These are phyloP conservation scores for Mycena vitilis DNA, from an alignment of 768 basidiomycete genomes.

Conservation along the genomic window DNA sequence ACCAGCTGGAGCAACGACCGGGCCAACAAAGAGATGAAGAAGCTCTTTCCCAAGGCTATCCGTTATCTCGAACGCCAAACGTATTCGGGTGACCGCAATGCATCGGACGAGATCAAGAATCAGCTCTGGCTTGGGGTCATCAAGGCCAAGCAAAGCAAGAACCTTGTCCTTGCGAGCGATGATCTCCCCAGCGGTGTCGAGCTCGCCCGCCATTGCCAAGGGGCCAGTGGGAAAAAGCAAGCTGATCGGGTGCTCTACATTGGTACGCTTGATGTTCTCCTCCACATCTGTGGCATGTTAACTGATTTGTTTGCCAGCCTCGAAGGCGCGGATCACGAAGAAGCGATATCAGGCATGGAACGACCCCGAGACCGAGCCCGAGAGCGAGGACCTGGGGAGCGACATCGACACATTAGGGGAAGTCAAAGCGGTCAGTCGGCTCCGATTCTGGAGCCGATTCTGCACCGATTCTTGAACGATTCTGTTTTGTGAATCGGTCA, in stretches of 20 bases:
- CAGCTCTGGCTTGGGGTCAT: conserved; percentile 2
- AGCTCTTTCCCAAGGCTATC: no score
- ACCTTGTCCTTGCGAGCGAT: background rate
- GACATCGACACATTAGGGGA: conserved; percentile 5
- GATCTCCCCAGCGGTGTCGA: conserved; percentile 2
- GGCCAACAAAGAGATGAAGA: no score
- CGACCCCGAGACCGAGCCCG: background rate
- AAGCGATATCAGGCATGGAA: no score
- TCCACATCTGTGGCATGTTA: background rate
- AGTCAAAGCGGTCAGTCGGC: no score
- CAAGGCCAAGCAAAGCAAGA: background rate
- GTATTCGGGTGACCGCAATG: no score
- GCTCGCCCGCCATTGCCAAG: background rate
- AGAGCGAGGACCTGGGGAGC: conserved; percentile 15
- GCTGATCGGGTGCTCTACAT: conserved; percentile 11
- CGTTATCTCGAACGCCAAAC: no score
- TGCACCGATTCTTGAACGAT: no score
- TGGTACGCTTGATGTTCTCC: background rate
- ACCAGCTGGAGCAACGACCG: no score
- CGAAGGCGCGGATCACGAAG: conserved; percentile 3
- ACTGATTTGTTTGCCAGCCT: background rate
- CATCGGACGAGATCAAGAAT: background rate
- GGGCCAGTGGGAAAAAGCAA: background rate
- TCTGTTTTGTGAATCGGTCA: no score
- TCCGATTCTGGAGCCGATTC: no score